phyloP scores from a whole-genome alignment of 441 rosid genomes.

The Isatis lusitanica region DNA sequence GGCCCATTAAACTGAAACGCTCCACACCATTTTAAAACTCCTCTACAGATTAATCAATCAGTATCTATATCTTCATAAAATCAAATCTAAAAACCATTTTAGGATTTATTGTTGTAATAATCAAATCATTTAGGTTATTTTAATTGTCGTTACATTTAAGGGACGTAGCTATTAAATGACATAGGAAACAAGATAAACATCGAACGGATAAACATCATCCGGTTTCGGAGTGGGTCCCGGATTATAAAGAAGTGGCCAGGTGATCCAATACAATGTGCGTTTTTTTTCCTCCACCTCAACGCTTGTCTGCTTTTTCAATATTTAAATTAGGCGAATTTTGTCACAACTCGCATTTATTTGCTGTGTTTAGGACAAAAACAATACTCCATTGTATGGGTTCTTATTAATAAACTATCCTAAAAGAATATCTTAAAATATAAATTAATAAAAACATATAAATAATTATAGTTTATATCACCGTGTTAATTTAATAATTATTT shows the following conservation, averaged over 20 bases:
- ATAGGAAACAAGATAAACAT: constrained; percentile 8
- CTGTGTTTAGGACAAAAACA: background rate
- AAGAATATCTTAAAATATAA: background rate
- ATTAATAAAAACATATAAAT: background rate
- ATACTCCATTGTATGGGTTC: background rate
- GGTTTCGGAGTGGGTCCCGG: constrained; percentile 12
- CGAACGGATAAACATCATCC: constrained; percentile 27
- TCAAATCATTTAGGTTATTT: background rate
- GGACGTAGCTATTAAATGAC: background rate
- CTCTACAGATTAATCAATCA: background rate
- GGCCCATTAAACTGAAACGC: background rate
- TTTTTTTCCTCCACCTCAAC: background rate
- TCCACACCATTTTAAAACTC: background rate
- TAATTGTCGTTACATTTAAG: background rate
- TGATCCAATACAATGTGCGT: constrained; percentile 25
- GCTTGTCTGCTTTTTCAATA: background rate
- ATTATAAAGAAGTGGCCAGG: background rate
- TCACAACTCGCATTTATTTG: background rate
- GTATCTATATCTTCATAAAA: background rate
- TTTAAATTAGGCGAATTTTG: background rate
- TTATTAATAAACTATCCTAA: background rate
- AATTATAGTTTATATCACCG: no score
- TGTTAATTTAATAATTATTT: no score
- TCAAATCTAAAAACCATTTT: background rate
- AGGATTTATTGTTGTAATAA: background rate